Evolutionary conservation across 129 eudicot genomes (phyloP).

Genomic region (Centrapalus pauciflorus): DNA sequence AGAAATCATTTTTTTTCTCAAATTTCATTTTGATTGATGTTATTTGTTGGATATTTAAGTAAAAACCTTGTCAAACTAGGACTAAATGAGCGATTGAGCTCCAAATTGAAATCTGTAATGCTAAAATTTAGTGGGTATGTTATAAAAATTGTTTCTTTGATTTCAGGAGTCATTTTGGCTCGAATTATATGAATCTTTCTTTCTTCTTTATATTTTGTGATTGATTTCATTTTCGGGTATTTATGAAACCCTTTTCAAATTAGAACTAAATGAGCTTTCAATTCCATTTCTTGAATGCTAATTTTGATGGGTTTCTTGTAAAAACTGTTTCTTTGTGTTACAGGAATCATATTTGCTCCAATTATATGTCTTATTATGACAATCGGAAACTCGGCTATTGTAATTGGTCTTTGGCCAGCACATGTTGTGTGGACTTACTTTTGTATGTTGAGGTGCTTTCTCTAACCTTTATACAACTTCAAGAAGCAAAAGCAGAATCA

Average conservation of each 20-base stretch:
- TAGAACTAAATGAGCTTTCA: no score
- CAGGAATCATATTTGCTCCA: slow-evolving; percentile 74
- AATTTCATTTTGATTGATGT: no score
- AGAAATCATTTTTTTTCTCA: slow-evolving; percentile 16
- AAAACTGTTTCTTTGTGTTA: slow-evolving; percentile 7
- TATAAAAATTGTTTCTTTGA: slow-evolving; percentile 7
- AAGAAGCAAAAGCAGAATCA: no score
- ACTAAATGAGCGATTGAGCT: no score
- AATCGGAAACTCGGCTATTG: slow-evolving; percentile 59
- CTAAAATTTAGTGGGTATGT: neutral
- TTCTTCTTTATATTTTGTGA: no score
- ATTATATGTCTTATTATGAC: slow-evolving; percentile 61
- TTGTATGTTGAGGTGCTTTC: slow-evolving; percentile 51
- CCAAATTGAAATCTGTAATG: neutral
- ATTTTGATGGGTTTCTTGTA: neutral
- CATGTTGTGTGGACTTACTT: slow-evolving; percentile 63
- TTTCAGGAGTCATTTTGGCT: slow-evolving; percentile 22
- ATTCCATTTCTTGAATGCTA: neutral
- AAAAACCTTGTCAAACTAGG: neutral
- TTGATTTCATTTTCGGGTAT: no score
- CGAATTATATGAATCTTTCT: no score
- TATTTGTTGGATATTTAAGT: no score
- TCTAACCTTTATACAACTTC: neutral
- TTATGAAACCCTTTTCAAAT: neutral
- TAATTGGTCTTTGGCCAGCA: slow-evolving; percentile 75